phyloP scores from a whole-genome alignment of 2,329 filamentous ascomycete species.

The Pseudogymnoascus sp. region DNA sequence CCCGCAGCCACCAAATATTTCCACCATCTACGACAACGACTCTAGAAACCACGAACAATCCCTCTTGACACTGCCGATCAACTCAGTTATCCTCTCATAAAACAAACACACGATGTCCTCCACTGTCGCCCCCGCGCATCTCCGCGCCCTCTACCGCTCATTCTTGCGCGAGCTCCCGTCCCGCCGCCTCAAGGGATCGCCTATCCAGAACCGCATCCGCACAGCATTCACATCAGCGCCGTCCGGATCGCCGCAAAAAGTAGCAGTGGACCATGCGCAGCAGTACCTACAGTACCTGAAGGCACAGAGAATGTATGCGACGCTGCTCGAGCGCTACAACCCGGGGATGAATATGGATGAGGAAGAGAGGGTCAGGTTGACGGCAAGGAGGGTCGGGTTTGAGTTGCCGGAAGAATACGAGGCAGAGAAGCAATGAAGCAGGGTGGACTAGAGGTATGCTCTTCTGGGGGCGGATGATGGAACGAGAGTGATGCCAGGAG shows the following conservation, averaged over 20 bases:
- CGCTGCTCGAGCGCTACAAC: conserved; percentile 84
- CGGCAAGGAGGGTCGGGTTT: conserved; percentile 84
- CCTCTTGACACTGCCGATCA: neutral
- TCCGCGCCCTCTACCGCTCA: conserved; percentile 78
- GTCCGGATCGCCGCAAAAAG: conserved; percentile 10
- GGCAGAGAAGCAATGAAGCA: conserved; percentile 9
- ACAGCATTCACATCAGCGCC: conserved; percentile 29
- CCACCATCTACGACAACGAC: neutral
- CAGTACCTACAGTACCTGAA: conserved; percentile 75
- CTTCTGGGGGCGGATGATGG: neutral
- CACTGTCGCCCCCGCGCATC: conserved; percentile 33
- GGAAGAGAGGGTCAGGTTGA: conserved; percentile 76
- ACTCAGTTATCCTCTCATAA: neutral
- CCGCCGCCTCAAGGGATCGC: conserved; percentile 52
- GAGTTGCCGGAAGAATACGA: conserved; percentile 64
- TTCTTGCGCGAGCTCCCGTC: conserved; percentile 84
- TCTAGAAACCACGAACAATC: neutral
- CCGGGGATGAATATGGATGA: conserved; percentile 82
- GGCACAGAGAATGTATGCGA: conserved; percentile 78
- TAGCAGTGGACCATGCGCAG: conserved; percentile 48
- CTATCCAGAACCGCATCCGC: conserved; percentile 64
- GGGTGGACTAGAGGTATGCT: neutral
- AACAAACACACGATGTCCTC: neutral
- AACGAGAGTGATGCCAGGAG: neutral
- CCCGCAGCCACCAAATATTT: neutral